Evolutionary conservation across 225 moss, liverwort and hornwort species (phyloP).

Genomic region (Anthoceros angustus): DNA sequence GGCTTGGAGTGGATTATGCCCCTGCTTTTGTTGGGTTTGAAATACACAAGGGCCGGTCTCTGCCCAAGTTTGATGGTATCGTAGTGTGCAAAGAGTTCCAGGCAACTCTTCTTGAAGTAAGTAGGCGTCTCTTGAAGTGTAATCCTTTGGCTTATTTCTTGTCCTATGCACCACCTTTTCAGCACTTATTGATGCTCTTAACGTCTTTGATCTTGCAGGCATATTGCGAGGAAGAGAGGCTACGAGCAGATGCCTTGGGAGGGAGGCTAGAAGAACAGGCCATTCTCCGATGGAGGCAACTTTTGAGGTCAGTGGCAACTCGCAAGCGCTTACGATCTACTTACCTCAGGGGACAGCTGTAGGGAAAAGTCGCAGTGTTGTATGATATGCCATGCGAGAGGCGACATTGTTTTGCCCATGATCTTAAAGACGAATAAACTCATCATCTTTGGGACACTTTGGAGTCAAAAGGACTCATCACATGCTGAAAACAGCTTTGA

Average conservation of each 20-base stretch:
- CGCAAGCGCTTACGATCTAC: conserved; percentile 19
- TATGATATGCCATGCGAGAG: too few relatives aligned
- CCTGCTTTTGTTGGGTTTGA: conserved; percentile 99
- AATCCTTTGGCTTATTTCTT: background rate
- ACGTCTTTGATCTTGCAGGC: conserved; percentile 11
- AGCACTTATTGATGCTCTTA: background rate
- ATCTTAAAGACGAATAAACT: too few relatives aligned
- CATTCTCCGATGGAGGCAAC: conserved; percentile 19
- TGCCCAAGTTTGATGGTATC: conserved; percentile 81
- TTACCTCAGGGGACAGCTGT: conserved; percentile 9
- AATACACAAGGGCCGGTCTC: conserved; percentile 53
- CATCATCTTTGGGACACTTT: too few relatives aligned
- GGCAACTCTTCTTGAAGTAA: conserved; percentile 70
- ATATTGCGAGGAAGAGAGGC: conserved; percentile 17
- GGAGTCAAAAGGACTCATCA: too few relatives aligned
- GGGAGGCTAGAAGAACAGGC: conserved; percentile 24
- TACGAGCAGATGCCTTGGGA: conserved; percentile 9
- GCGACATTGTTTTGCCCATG: too few relatives aligned
- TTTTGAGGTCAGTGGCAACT: conserved; percentile 26
- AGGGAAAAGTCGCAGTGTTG: too few relatives aligned
- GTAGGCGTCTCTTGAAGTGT: background rate
- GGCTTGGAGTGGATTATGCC: conserved; percentile 70
- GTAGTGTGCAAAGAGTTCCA: conserved; percentile 87
- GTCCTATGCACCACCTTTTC: background rate
- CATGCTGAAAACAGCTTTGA: too few relatives aligned